A percentile compares a stretch with the other conserved stretches of the same genome.
phyloP scores from a whole-genome alignment of 495 filamentous ascomycete species.

The Chaetomium tenue region DNA sequence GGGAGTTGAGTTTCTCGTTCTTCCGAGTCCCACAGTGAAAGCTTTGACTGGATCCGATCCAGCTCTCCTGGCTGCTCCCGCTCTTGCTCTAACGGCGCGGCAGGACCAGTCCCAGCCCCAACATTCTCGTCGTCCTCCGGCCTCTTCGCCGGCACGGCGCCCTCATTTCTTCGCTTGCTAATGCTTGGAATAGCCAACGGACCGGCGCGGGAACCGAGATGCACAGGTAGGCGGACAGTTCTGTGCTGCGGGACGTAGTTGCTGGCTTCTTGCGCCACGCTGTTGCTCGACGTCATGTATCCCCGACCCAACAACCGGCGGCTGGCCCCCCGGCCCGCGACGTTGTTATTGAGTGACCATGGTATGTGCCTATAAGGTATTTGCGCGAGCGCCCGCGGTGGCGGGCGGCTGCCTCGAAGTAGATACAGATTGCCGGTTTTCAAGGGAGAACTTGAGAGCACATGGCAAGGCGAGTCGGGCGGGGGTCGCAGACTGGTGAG shows the following conservation, averaged over 20 bases:
- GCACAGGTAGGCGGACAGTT: background rate
- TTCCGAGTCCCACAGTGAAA: slow-evolving; percentile 20
- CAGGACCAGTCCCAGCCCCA: background rate
- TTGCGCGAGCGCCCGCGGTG: slow-evolving; percentile 52
- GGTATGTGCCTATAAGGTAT: slow-evolving; percentile 45
- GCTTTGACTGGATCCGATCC: slow-evolving; percentile 12
- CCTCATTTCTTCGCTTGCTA: background rate
- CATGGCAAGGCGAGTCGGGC: slow-evolving; percentile 34
- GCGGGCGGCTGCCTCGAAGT: slow-evolving; percentile 41
- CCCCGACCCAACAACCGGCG: slow-evolving; percentile 22
- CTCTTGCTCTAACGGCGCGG: slow-evolving; percentile 6
- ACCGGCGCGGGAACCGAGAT: background rate
- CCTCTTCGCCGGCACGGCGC: background rate
- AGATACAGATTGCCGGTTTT: slow-evolving; percentile 48
- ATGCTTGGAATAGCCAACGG: background rate
- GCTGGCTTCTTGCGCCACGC: background rate
- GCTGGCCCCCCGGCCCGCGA: slow-evolving; percentile 54
- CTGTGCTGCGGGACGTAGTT: background rate
- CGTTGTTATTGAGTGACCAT: slow-evolving; percentile 52
- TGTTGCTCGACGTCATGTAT: background rate
- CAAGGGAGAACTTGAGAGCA: slow-evolving; percentile 26
- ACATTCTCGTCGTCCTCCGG: background rate
- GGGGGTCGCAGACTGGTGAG: slow-evolving; percentile 18
- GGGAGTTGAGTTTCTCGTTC: background rate
- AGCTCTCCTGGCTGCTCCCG: slow-evolving; percentile 1